Base-by-base conservation (phyloP, 116 monocot genomes). In the Dioscorea cayenensis region DNA sequence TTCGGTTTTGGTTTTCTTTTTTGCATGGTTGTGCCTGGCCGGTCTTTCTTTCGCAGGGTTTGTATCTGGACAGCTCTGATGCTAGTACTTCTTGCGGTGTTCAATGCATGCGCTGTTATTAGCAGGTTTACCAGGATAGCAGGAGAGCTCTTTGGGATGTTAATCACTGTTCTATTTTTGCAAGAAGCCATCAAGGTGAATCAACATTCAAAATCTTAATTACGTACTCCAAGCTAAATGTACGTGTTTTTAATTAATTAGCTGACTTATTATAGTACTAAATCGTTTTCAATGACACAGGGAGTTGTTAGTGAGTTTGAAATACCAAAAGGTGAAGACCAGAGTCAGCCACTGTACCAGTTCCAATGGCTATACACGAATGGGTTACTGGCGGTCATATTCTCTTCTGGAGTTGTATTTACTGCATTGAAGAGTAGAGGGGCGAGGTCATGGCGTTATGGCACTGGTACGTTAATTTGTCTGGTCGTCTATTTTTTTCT, bases 141-240 rank as follows among this genome's bases (percentile, higher is more conserved):
- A 23, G 92, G 92, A 35, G 96, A 96, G 76, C 88, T 90, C 38
- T 96, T 96, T 69, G 96, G 96, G 32, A 92, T 92, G 96, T 63
- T 96, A 71, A 96, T 96, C 78, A 84, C 90, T 7, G 89, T 87
- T 80, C 86, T 96, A 48, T 96, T 96, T 71, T 58, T 96, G 63
- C 96, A 96, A 86, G 79, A 96, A 85, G 96, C 96, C 21, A 81
- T 96, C 59, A 96, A 90, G 82, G 95, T 95, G 55, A n/a, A 20
- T 9, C 60, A 3, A 7, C 29, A 12, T 35, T 35, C n/a, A n/a
- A 14, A 63, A 32, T 32, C 17, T 25, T 25, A 25, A 25, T 25
- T 25, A 25, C 16, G n/a, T 10, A 5, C 21, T 8, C 17, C 16
- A n/a, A 22, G 20, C 17, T n/a, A 60, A 17, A 19, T 22, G 20